Evolutionary conservation across 2,329 filamentous ascomycete genomes (phyloP), one percentile per base, ranked within the genome.

Genomic region (Penicillium hordei): DNA sequence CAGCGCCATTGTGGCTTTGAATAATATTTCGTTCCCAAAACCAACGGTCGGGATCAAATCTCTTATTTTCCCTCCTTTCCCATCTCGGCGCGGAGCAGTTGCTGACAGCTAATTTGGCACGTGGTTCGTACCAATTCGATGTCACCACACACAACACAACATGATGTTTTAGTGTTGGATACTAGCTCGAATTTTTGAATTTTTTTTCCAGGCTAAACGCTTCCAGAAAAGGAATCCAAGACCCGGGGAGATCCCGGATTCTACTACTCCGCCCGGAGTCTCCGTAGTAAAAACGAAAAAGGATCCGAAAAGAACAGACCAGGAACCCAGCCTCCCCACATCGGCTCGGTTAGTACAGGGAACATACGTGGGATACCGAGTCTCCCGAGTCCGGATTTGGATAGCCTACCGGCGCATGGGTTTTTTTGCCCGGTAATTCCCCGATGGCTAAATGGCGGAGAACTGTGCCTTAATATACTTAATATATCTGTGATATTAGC

Each of bases 271-370:
- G 19, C 25, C 23, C 19, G 29, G 21, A 34, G 13, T 25, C 42
- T 45, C 42, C 27, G 34, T 10, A 13, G 40, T 27, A 1, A 15
- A 42, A 43, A 51, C 19, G 15, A 46, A 46, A 46, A 49, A 53
- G 15, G n/a, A 44, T 48, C 13, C 13, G 10, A 54, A 52, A 31
- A 25, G 44, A 55, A 49, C n/a, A 38, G 21, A 3, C 51, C 51
- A 58, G 25, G 51, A 55, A 55, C 44, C 29, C 34, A 52, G 21
- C 27, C 29, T 44, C 57, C 46, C 57, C 57, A 59, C 57, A 56
- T 59, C 57, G 57, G 57, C 51, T 58, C 55, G 57, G 52, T 46
- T 46, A 59, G 34, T 31, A 39, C 36, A 6, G 19, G n/a, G n/a
- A 44, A 46, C 27, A 31, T 52, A 44, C 51, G 44, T 33, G 52